Evolutionary conservation across 495 filamentous ascomycete genomes (phyloP).

Genomic region (Choiromyces venosus): DNA sequence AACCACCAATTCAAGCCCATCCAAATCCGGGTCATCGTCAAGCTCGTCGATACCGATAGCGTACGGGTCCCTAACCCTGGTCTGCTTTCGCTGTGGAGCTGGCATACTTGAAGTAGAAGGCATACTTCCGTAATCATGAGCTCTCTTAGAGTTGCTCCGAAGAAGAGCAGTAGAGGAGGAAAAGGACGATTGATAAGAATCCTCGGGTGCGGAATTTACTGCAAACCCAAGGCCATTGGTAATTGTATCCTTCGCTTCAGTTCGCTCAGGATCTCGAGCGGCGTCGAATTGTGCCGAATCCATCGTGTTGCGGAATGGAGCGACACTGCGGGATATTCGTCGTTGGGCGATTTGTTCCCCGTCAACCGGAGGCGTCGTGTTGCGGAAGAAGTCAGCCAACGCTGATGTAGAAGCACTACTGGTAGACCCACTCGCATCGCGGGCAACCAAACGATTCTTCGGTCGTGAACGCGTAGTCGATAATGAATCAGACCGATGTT

Average conservation of each 20-base stretch:
- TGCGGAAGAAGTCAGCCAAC: slow-evolving; percentile 89
- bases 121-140: slow-evolving; percentile 31
- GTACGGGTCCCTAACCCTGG: slow-evolving; percentile 80
- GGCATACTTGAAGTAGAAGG: slow-evolving; percentile 8
- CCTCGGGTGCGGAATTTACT: slow-evolving; percentile 38
- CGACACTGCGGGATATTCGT: slow-evolving; percentile 74
- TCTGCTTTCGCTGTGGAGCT: slow-evolving; percentile 59
- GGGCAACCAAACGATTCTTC: slow-evolving; percentile 32
- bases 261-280: background rate
- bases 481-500: slow-evolving; percentile 27
- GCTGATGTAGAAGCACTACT: slow-evolving; percentile 66
- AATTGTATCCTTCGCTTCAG: background rate
- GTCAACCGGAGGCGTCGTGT: slow-evolving; percentile 52
- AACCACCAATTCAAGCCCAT: slow-evolving; percentile 38
- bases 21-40: slow-evolving; percentile 53
- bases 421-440: slow-evolving; percentile 43
- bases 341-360: slow-evolving; percentile 44
- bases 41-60: slow-evolving; percentile 83
- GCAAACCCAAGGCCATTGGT: background rate
- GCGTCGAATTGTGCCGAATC: slow-evolving; percentile 68
- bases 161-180: slow-evolving; percentile 59
- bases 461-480: slow-evolving; percentile 16
- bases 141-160: slow-evolving; percentile 35
- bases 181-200: slow-evolving; percentile 50
- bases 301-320: slow-evolving; percentile 77